Conservation (phyloP, 192 early-diverging fungal species). For the Entomortierella beljakovae region DNA sequence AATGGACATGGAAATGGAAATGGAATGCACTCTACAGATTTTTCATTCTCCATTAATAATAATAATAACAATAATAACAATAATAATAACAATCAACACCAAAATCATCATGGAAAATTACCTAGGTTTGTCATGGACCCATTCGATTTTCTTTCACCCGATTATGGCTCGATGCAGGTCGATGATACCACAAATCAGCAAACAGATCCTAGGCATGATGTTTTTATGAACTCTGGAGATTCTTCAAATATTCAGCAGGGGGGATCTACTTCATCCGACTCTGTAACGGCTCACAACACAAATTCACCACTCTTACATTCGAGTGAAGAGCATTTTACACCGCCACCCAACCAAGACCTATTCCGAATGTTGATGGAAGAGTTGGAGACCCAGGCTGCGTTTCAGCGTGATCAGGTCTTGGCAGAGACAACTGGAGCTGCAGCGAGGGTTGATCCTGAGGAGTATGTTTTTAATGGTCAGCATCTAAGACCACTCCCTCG, state of each 20-base stretch:
- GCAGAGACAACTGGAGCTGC: conserved; percentile 23
- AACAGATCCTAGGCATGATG: not conserved
- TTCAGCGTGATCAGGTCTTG: conserved; percentile 35
- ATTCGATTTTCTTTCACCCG: conserved; percentile 24
- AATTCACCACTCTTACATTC: not conserved
- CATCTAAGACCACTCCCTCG: conserved; percentile 30
- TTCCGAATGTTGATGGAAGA: conserved; percentile 43
- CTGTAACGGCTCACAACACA: not conserved
- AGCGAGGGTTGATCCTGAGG: conserved; percentile 29
- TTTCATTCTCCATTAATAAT: not conserved
- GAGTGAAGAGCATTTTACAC: not conserved
- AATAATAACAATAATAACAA: not conserved
- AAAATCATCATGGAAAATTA: conserved; percentile 21
- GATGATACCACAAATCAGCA: conserved; percentile 6
- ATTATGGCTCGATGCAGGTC: conserved; percentile 18
- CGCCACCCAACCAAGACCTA: conserved; percentile 22
- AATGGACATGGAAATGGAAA: too few relatives aligned
- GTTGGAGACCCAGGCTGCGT: conserved; percentile 38
- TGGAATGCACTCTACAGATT: conserved; percentile 1
- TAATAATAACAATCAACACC: not conserved
- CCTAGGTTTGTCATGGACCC: conserved; percentile 40
- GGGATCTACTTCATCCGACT: not conserved
- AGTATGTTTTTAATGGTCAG: conserved; percentile 48
- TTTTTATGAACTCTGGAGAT: conserved; percentile 7
- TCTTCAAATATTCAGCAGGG: not conserved